Percentiles rank a stretch among this genome's conserved stretches.
These are phyloP conservation scores for Colletotrichum sp. DNA, from an alignment of 2,329 filamentous ascomycete genomes.

Conservation along the genomic window DNA sequence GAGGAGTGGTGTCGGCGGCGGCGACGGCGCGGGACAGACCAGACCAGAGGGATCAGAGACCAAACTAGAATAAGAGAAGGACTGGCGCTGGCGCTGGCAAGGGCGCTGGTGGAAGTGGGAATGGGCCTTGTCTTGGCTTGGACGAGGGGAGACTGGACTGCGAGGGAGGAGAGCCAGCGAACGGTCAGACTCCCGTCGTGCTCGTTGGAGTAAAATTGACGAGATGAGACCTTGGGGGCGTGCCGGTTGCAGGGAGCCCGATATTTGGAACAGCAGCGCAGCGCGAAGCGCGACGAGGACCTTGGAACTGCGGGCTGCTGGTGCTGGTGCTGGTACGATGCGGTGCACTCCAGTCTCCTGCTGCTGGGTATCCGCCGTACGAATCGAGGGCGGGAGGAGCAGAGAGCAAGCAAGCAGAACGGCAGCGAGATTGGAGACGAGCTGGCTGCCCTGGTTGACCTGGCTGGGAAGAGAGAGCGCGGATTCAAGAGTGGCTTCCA, in stretches of 20 bases:
- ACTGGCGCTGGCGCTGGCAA: neutral
- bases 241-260: conserved; percentile 20
- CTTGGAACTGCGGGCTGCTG: neutral
- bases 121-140: conserved; percentile 20
- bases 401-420: neutral
- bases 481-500: neutral
- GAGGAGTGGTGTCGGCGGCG: conserved; percentile 1
- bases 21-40: neutral
- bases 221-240: conserved; percentile 26
- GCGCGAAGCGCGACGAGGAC: conserved; percentile 3
- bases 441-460: conserved; percentile 1
- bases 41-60: neutral
- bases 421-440: neutral
- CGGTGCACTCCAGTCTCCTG: neutral
- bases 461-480: neutral
- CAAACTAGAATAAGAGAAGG: conserved; percentile 13
- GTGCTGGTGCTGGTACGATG: neutral
- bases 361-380: neutral
- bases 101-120: conserved; percentile 9
- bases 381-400: neutral
- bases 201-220: conserved; percentile 25
- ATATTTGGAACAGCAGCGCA: conserved; percentile 19
- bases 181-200: conserved; percentile 13
- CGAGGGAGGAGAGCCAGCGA: neutral
- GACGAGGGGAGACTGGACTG: neutral